Conservation (phyloP, 2,329 filamentous ascomycete species). For the Camillea tinctor region DNA sequence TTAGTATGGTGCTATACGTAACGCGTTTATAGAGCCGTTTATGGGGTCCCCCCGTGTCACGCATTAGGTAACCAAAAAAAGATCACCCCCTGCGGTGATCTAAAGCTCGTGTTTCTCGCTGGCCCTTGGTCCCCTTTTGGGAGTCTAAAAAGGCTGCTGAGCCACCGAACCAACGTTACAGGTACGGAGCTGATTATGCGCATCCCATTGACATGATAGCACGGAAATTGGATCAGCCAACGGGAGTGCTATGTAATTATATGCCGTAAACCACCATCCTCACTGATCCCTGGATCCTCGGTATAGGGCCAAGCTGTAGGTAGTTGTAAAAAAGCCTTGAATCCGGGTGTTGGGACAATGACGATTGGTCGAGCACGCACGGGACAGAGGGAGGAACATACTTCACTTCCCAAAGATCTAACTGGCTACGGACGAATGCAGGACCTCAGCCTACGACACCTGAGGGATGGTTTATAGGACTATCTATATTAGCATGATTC, state of each 20-base stretch:
- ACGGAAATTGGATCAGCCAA: not conserved
- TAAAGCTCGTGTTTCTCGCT: not conserved
- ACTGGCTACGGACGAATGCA: not conserved
- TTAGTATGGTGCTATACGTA: not conserved
- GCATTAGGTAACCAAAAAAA: not conserved
- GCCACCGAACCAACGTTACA: not conserved
- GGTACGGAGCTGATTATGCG: not conserved
- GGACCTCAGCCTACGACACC: not conserved
- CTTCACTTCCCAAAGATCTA: not conserved
- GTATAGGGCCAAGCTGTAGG: not conserved
- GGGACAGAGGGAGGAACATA: too few relatives aligned
- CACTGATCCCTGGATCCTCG: not conserved
- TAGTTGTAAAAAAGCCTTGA: too few relatives aligned
- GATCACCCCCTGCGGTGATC: not conserved
- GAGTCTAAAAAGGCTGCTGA: not conserved
- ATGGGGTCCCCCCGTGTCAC: not conserved
- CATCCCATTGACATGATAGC: not conserved
- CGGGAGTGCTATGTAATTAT: not conserved
- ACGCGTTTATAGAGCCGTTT: not conserved
- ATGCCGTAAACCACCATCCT: not conserved
- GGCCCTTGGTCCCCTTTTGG: not conserved
- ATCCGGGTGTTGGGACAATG: not conserved
- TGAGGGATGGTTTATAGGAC: not conserved
- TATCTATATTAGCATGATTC: not conserved
- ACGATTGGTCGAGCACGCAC: not conserved